These are phyloP conservation scores for Apiospora saccharicola DNA, from an alignment of 2,329 filamentous ascomycete species.

Conservation along the genomic window DNA sequence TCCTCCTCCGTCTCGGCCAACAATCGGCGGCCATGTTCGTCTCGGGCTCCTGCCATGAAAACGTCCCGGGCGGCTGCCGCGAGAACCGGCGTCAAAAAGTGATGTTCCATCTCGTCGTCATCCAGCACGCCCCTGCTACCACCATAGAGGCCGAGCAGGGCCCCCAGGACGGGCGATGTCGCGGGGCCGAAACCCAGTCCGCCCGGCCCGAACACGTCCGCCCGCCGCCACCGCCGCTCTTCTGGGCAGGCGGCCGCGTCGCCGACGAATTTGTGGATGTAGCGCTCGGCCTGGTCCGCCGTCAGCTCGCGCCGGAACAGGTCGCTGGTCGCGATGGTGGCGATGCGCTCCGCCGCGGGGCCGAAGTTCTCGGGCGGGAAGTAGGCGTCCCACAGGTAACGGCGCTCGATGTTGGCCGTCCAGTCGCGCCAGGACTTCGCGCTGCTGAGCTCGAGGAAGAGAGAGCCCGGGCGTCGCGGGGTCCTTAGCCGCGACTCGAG, in stretches of 20 bases:
- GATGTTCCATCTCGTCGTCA: too few species aligned
- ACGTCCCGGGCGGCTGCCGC: not conserved
- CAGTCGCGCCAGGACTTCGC: constrained; percentile 52
- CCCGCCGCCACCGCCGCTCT: not conserved
- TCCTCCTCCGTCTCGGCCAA: constrained; percentile 28
- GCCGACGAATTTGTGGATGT: not conserved
- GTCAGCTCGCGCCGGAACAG: not conserved
- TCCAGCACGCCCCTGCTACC: not conserved
- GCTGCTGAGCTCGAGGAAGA: constrained; percentile 28
- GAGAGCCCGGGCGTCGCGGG: too few species aligned
- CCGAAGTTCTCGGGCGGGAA: constrained; percentile 33
- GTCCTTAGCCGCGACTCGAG: not conserved
- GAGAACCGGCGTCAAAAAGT: not conserved
- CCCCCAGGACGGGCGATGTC: not conserved
- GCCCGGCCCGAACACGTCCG: not conserved
- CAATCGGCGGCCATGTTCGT: not conserved
- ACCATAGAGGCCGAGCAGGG: not conserved
- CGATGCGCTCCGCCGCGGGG: constrained; percentile 19
- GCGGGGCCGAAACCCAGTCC: not conserved
- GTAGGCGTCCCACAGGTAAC: constrained; percentile 47
- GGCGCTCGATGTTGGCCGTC: constrained; percentile 47
- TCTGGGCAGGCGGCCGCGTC: constrained; percentile 25
- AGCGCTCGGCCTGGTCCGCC: not conserved
- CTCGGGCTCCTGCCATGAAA: too few species aligned
- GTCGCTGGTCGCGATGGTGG: not conserved